Percentiles rank a stretch among this genome's conserved stretches.
These are phyloP conservation scores for Cystobasidiaceae sp. DNA, from an alignment of 1,284 basidiomycete species.

Conservation along the genomic window DNA sequence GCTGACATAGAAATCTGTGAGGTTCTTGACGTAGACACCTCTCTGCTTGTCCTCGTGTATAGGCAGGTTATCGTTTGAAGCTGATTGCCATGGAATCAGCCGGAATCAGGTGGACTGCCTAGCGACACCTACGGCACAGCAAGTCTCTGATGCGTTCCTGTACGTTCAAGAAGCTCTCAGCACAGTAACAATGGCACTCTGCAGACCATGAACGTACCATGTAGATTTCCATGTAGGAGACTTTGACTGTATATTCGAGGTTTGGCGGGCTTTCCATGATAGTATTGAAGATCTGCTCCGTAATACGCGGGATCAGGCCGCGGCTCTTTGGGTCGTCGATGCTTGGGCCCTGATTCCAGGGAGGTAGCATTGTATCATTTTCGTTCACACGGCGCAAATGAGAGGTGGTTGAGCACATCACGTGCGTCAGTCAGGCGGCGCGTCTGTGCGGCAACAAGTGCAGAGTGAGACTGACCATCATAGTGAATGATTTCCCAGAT, in stretches of 20 bases:
- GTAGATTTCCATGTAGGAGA: slow-evolving; percentile 99
- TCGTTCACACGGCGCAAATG: background rate
- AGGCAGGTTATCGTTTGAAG: slow-evolving; percentile 96
- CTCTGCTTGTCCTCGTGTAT: slow-evolving; percentile 97
- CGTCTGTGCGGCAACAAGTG: background rate
- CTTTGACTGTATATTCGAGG: slow-evolving; percentile 97
- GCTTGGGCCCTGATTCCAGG: slow-evolving; percentile 83
- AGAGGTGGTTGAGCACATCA: background rate
- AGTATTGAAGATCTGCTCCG: slow-evolving; percentile 97
- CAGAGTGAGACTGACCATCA: slow-evolving; percentile 10
- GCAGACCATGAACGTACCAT: slow-evolving; percentile 50
- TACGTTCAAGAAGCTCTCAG: background rate
- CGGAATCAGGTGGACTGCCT: background rate
- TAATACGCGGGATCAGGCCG: slow-evolving; percentile 97
- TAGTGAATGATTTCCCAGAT: slow-evolving; percentile 80
- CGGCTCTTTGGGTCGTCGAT: slow-evolving; percentile 87
- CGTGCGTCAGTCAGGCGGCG: background rate
- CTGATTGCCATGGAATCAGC: slow-evolving; percentile 50
- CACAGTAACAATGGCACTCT: background rate
- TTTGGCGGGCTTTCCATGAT: slow-evolving; percentile 93
- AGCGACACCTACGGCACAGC: slow-evolving; percentile 67
- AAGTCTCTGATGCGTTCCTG: slow-evolving; percentile 87
- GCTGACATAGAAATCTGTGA: slow-evolving; percentile 97
- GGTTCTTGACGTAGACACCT: slow-evolving; percentile 96
- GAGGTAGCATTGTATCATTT: background rate